Base-by-base conservation (phyloP, 441 rosid species). In the Monsonia emarginata region DNA sequence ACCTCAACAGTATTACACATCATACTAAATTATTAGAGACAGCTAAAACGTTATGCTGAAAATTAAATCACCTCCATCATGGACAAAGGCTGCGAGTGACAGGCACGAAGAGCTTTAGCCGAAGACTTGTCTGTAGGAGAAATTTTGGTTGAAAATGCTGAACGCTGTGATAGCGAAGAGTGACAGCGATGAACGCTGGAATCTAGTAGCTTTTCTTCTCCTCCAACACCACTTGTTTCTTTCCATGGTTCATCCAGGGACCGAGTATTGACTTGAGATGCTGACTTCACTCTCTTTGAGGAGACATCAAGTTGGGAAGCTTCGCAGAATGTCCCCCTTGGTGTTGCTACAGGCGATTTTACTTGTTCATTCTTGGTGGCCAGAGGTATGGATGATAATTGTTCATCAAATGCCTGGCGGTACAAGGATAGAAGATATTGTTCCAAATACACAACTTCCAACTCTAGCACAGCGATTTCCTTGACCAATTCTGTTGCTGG, bases 391-490 rank as follows among this genome's bases (percentile, higher is more conserved):
- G 80, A 69, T 30, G 83, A 74, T 54, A 72, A 18, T 77, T 86
- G 82, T 65, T 87, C 88, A 72, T 90, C 96, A 81, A 93, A 90
- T 61, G 91, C 90, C 76, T 80, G 85, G 19, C 98, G 83, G 66
- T 93, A 93, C 67, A 93, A 73, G 3, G 90, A 85, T 57, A 93
- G 95, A 77, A 93, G 97, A 73, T 88, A 81, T 65, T 90, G 97
- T 60, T 93, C 98, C 75, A 93, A 77, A 76, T 90, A 73, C 64
- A 84, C 85, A 61, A 93, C 97, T 83, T 93, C 98, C 82, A 87
- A 78, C 81, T 93, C 97, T 34, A 93, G 74, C 61, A 86, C 88
- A 0, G 96, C 88, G 19, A 93, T 86, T 75, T 90, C 98, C 78
- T 82, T 93, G 32, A 93, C 89, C 66, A 93, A 71, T 67, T 88